Percentiles rank a stretch among this genome's conserved stretches.
Conservation (phyloP, 306 rosid genomes). For the Vigna reflexopilosa region DNA sequence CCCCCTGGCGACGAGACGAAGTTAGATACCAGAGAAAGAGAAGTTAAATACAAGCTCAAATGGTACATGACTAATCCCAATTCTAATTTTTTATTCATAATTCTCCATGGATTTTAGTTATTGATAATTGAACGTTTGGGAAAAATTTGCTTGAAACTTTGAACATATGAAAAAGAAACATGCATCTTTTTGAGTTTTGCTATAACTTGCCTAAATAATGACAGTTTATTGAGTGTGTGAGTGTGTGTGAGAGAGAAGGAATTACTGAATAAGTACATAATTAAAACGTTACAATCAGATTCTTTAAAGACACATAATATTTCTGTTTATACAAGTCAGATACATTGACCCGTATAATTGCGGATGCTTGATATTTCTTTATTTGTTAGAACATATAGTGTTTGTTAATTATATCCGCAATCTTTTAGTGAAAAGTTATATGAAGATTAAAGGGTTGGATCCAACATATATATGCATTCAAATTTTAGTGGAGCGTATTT, state of each 20-base stretch:
- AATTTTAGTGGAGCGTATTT: not conserved
- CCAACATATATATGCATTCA: not conserved
- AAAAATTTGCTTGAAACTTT: not conserved
- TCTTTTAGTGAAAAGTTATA: constrained; percentile 15
- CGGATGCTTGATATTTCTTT: not conserved
- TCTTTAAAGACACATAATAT: not conserved
- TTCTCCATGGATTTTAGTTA: constrained; percentile 12
- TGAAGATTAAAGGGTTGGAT: not conserved
- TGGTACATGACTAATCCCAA: constrained; percentile 18
- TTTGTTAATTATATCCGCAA: not conserved
- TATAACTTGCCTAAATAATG: not conserved
- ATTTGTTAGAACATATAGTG: not conserved
- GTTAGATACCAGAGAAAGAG: not conserved
- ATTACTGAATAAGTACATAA: not conserved
- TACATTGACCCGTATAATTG: not conserved
- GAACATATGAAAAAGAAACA: not conserved
- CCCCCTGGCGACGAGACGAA: constrained; percentile 11
- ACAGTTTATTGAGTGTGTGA: not conserved
- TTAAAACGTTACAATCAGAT: not conserved
- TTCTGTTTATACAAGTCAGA: not conserved
- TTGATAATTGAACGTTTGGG: not conserved
- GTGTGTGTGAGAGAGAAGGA: too few species aligned
- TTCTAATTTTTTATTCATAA: constrained; percentile 7
- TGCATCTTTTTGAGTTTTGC: not conserved
- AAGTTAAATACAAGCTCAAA: constrained; percentile 30